These are phyloP conservation scores for Prunus campanulata DNA, from an alignment of 306 rosid species.

Conservation along the genomic window DNA sequence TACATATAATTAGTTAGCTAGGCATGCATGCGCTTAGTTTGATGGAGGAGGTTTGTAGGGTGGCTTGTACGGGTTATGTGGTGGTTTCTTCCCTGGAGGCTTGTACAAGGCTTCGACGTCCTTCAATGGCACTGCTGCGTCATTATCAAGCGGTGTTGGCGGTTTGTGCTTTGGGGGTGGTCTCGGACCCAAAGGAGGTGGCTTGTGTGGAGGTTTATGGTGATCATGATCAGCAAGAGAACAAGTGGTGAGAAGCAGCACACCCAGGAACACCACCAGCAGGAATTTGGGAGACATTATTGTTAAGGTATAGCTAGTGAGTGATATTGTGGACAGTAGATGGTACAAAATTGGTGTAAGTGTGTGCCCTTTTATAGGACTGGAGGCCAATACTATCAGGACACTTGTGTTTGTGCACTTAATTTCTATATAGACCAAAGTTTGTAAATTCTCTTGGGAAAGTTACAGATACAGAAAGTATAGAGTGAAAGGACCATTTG, in stretches of 20 bases:
- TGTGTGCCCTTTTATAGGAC: conserved; percentile 3
- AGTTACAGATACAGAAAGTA: no score
- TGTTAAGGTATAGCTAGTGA: neutral
- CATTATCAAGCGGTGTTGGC: neutral
- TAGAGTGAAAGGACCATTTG: no score
- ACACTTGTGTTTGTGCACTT: neutral
- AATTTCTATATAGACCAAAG: neutral
- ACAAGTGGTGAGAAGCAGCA: conserved; percentile 4
- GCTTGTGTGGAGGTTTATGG: neutral
- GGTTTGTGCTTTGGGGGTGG: neutral
- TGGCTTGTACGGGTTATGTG: neutral
- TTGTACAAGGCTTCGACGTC: neutral
- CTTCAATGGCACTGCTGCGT: neutral
- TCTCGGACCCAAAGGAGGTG: neutral
- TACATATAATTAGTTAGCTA: no score
- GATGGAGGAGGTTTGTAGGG: conserved; percentile 3
- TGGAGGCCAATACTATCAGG: neutral
- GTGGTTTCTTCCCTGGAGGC: neutral
- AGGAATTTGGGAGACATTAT: conserved; percentile 11
- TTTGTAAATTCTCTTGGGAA: no score
- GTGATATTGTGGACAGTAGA: neutral
- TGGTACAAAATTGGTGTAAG: neutral
- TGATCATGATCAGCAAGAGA: conserved; percentile 7
- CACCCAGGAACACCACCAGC: neutral
- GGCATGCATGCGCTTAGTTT: neutral